Conservation (phyloP, 1,139 yeast genomes). For the Candida tetrigidarum region DNA sequence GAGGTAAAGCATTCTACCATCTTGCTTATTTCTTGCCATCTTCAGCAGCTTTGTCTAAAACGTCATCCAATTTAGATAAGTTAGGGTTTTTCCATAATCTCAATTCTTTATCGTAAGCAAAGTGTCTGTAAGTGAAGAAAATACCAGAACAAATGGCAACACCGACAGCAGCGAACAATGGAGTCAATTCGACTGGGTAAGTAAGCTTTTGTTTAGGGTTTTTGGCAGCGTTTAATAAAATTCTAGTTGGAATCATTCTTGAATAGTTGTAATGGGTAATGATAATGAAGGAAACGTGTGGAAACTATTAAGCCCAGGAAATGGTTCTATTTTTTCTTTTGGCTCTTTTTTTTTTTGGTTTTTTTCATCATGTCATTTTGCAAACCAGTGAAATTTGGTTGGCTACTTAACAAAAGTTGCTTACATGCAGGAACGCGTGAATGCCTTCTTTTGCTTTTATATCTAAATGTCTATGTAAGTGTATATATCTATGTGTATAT, state of each 20-base stretch:
- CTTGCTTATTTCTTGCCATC: constrained; percentile 28
- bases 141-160: constrained; percentile 69
- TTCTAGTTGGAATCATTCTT: constrained; percentile 59
- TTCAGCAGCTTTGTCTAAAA: constrained; percentile 54
- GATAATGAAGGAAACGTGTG: not conserved
- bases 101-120: constrained; percentile 65
- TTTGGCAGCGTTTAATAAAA: constrained; percentile 53
- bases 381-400: constrained; percentile 19
- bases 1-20: no score
- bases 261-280: not conserved
- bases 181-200: constrained; percentile 78
- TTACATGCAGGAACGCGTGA: constrained; percentile 13
- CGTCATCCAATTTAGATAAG: constrained; percentile 59
- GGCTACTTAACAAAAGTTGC: constrained; percentile 12
- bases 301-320: not conserved
- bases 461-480: constrained; percentile 18
- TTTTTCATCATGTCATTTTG: constrained; percentile 7
- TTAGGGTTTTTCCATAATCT: constrained; percentile 74
- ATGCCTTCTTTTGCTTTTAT: not conserved
- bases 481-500: no score
- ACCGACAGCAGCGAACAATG: constrained; percentile 63
- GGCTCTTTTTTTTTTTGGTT: not conserved
- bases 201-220: constrained; percentile 23
- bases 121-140: constrained; percentile 75
- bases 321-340: constrained; percentile 8